phyloP scores from a whole-genome alignment of 306 rosid genomes.

The Canavalia ensiformis region DNA sequence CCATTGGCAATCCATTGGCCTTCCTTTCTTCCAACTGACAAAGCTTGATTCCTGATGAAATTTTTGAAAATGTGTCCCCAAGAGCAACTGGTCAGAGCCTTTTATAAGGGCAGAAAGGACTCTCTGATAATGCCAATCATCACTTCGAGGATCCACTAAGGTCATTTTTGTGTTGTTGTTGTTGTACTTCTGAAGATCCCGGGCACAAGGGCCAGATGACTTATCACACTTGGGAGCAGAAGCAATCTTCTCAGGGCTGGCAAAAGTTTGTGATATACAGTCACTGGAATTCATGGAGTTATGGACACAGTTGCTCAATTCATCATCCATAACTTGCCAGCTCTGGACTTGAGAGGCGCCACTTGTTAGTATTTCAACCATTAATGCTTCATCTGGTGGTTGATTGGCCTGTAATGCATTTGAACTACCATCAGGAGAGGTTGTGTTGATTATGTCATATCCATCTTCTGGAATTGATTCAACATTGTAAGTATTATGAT shows the following conservation, averaged over 20 bases:
- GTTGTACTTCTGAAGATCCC: slow-evolving; percentile 52
- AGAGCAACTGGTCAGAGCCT: slow-evolving; percentile 61
- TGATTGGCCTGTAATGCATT: slow-evolving; percentile 58
- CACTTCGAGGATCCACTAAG: slow-evolving; percentile 52
- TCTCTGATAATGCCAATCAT: slow-evolving; percentile 67
- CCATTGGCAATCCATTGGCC: slow-evolving; percentile 50
- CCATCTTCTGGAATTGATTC: slow-evolving; percentile 55
- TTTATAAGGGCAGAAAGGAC: slow-evolving; percentile 67
- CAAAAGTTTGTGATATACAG: slow-evolving; percentile 81
- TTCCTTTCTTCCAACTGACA: slow-evolving; percentile 62
- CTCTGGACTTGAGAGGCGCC: slow-evolving; percentile 72
- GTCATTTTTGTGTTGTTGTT: slow-evolving; percentile 56
- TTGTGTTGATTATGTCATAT: slow-evolving; percentile 51
- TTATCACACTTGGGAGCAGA: slow-evolving; percentile 50
- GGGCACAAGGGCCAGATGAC: slow-evolving; percentile 36
- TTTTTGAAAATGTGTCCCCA: slow-evolving; percentile 57
- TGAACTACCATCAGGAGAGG: slow-evolving; percentile 68
- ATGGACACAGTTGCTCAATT: slow-evolving; percentile 66
- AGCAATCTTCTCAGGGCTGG: slow-evolving; percentile 57
- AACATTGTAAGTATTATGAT: slow-evolving; percentile 53
- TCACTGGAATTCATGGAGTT: slow-evolving; percentile 83
- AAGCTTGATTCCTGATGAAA: slow-evolving; percentile 66
- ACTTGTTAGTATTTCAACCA: slow-evolving; percentile 60
- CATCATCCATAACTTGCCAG: slow-evolving; percentile 85
- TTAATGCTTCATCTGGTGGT: slow-evolving; percentile 56